Conservation (phyloP, 2,329 filamentous ascomycete species). For the Cordyceps javanica region DNA sequence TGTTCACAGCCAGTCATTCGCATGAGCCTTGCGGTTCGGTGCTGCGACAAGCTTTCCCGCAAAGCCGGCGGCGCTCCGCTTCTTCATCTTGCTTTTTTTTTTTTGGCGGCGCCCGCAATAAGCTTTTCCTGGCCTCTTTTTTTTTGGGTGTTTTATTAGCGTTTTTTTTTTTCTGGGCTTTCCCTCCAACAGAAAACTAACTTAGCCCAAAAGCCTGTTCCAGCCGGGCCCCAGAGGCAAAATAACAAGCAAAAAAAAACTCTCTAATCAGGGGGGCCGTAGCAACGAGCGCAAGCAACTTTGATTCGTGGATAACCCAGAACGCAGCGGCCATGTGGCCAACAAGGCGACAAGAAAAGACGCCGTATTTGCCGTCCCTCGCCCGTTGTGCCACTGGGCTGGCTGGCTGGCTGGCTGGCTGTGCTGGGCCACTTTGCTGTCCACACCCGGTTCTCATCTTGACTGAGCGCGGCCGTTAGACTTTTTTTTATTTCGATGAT, state of each 20-base stretch:
- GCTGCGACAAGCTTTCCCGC: slow-evolving; percentile 1
- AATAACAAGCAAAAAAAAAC: neutral
- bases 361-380: neutral
- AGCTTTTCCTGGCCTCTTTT: too few relatives aligned
- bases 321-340: neutral
- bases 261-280: too few relatives aligned
- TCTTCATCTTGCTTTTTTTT: too few relatives aligned
- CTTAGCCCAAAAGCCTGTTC: neutral
- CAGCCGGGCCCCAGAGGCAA: neutral
- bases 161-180: neutral
- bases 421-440: neutral
- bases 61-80: neutral
- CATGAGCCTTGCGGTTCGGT: too few relatives aligned
- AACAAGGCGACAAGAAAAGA: neutral
- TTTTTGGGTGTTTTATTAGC: too few relatives aligned
- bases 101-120: neutral
- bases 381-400: neutral
- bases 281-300: too few relatives aligned
- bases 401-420: too few relatives aligned
- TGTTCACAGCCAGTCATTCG: too few relatives aligned
- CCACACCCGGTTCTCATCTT: neutral
- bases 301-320: neutral
- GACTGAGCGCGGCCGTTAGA: neutral
- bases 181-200: too few relatives aligned
- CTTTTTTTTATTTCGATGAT: too few relatives aligned